Conservation (phyloP, 2,329 filamentous ascomycete species). For the Lecanoromycetidae sp. region DNA sequence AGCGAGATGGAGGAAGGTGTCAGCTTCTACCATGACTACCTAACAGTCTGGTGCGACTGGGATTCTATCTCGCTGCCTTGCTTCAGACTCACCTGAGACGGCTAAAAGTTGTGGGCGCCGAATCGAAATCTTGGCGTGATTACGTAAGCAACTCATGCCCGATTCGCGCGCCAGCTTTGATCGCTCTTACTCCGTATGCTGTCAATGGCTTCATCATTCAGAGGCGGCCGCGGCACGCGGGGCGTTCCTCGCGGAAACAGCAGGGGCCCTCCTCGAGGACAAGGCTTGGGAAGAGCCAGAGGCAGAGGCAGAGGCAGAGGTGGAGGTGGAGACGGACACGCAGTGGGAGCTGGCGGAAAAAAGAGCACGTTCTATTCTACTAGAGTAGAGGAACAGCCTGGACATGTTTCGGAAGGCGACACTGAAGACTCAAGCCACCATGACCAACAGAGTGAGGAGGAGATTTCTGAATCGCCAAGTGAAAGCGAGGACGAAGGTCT, state of each 20-base stretch:
- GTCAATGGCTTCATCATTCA: too few species aligned
- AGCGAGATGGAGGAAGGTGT: conserved; percentile 83
- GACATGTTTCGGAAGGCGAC: conserved; percentile 27
- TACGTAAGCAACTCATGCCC: too few species aligned
- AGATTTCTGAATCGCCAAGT: background rate
- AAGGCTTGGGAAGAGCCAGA: background rate
- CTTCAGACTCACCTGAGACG: too few species aligned
- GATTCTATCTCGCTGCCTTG: background rate
- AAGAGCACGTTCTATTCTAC: conserved; percentile 8
- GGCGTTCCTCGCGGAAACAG: too few species aligned
- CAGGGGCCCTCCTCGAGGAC: too few species aligned
- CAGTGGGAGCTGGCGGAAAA: background rate
- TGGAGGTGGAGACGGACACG: conserved; percentile 13
- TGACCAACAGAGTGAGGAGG: background rate
- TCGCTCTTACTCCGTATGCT: too few species aligned
- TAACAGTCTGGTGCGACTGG: background rate
- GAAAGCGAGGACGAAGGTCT: conserved; percentile 4
- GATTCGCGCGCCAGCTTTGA: too few species aligned
- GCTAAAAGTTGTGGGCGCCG: too few species aligned
- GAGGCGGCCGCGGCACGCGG: too few species aligned
- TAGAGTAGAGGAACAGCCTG: conserved; percentile 26
- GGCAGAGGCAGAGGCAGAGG: conserved; percentile 18
- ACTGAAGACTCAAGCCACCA: conserved; percentile 29
- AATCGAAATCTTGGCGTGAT: too few species aligned
- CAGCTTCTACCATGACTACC: conserved; percentile 13